Conservation (phyloP, 495 filamentous ascomycete species). For the Aspergillus indologenus region DNA sequence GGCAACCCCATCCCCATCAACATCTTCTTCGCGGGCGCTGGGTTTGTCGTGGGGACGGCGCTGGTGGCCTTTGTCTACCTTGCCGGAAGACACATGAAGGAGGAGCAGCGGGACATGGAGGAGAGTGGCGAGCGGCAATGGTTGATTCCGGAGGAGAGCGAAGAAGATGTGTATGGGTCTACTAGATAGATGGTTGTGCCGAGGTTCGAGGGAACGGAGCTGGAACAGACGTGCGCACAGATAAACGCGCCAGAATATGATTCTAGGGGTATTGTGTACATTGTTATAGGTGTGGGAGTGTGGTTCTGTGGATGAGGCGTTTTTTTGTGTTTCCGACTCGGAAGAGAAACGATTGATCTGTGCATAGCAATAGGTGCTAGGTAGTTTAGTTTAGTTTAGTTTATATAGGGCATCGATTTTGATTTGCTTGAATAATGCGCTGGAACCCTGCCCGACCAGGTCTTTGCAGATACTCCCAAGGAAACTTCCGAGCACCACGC, state of each 20-base stretch:
- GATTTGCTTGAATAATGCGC: not conserved
- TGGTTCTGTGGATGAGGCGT: not conserved
- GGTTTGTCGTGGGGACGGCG: constrained; percentile 57
- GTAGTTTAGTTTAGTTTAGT: not conserved
- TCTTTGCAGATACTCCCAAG: too few relatives aligned
- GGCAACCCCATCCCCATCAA: constrained; percentile 81
- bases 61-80: constrained; percentile 58
- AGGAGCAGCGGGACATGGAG: constrained; percentile 14
- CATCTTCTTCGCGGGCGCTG: constrained; percentile 56
- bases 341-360: not conserved
- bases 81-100: constrained; percentile 24
- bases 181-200: not conserved
- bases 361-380: not conserved
- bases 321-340: not conserved
- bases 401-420: not conserved
- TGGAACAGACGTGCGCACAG: not conserved
- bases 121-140: constrained; percentile 33
- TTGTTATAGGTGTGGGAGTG: not conserved
- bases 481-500: too few relatives aligned
- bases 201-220: not conserved
- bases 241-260: not conserved
- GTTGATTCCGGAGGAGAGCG: constrained; percentile 33
- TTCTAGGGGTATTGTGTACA: not conserved
- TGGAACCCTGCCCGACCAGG: too few relatives aligned
- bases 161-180: constrained; percentile 14